Evolutionary conservation across 140 eudicot genomes (phyloP).

Genomic region (Cichorium intybus): DNA sequence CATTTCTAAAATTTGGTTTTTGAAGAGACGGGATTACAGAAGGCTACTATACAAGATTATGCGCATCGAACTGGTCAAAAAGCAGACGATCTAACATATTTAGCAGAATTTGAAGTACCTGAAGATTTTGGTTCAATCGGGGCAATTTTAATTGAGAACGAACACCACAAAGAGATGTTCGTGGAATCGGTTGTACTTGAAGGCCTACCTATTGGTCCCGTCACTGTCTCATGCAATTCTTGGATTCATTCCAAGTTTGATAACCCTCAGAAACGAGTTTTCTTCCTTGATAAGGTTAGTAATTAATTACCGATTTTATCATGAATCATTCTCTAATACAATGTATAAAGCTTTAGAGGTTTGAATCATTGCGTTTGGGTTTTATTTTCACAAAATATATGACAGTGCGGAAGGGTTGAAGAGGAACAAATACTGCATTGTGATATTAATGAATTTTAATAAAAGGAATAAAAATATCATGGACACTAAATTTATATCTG

Average conservation of each 20-base stretch:
- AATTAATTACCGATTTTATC: neutral
- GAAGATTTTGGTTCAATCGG: constrained; percentile 63
- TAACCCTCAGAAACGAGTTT: constrained; percentile 43
- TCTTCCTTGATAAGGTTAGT: constrained; percentile 70
- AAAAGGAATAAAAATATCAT: neutral
- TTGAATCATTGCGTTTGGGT: neutral
- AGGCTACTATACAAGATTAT: constrained; percentile 32
- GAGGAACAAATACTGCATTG: too few relatives aligned
- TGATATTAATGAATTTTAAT: neutral
- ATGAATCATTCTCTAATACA: neutral
- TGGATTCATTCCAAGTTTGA: constrained; percentile 68
- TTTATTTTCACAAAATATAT: too few relatives aligned
- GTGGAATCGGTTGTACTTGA: constrained; percentile 42
- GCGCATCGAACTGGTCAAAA: constrained; percentile 35
- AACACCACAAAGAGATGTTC: constrained; percentile 60
- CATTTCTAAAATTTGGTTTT: neutral
- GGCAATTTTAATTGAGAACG: constrained; percentile 56
- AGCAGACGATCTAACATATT: constrained; percentile 32
- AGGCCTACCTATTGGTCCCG: constrained; percentile 44
- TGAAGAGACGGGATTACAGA: constrained; percentile 42
- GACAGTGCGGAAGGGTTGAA: neutral
- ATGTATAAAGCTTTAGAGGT: neutral
- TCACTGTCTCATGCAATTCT: constrained; percentile 39
- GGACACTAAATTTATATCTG: neutral
- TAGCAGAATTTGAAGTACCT: constrained; percentile 40